These are phyloP conservation scores for Tricholoma flavovirens DNA, from an alignment of 768 basidiomycete genomes.

Conservation along the genomic window DNA sequence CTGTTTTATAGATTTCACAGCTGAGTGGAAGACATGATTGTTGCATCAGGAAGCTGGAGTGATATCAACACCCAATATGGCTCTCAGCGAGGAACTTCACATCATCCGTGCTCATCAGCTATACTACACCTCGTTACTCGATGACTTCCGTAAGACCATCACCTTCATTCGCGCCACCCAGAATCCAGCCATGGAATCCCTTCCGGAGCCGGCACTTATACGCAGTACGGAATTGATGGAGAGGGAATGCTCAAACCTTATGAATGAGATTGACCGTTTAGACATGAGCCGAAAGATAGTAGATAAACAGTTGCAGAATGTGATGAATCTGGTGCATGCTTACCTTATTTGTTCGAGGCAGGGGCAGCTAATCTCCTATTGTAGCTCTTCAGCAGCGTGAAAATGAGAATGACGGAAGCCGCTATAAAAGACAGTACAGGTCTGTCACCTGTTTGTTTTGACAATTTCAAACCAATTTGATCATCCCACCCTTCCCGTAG, in stretches of 20 bases:
- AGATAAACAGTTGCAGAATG: conserved; percentile 44
- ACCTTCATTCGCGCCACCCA: conserved; percentile 34
- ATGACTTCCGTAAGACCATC: conserved; percentile 42
- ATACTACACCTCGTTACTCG: conserved; percentile 42
- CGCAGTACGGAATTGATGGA: conserved; percentile 30
- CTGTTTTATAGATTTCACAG: not conserved
- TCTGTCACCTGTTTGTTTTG: conserved; percentile 15
- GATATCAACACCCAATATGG: conserved; percentile 33
- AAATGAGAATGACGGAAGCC: conserved; percentile 49
- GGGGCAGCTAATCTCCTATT: not conserved
- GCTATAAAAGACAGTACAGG: conserved; percentile 46
- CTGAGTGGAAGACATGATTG: not conserved
- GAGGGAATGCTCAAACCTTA: conserved; percentile 44
- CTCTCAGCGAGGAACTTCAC: conserved; percentile 44
- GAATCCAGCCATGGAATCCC: conserved; percentile 46
- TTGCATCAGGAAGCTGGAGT: conserved; percentile 39
- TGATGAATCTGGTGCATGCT: conserved; percentile 42
- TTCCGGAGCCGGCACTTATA: conserved; percentile 22
- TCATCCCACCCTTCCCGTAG: conserved; percentile 6
- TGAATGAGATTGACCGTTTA: conserved; percentile 45
- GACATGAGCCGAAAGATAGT: conserved; percentile 36
- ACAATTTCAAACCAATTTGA: not conserved
- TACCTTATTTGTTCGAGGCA: not conserved
- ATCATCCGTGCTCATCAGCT: conserved; percentile 48
- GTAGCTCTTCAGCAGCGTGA: conserved; percentile 56